These are phyloP conservation scores for Lentinula detonsa DNA, from an alignment of 768 basidiomycete species.

Conservation along the genomic window DNA sequence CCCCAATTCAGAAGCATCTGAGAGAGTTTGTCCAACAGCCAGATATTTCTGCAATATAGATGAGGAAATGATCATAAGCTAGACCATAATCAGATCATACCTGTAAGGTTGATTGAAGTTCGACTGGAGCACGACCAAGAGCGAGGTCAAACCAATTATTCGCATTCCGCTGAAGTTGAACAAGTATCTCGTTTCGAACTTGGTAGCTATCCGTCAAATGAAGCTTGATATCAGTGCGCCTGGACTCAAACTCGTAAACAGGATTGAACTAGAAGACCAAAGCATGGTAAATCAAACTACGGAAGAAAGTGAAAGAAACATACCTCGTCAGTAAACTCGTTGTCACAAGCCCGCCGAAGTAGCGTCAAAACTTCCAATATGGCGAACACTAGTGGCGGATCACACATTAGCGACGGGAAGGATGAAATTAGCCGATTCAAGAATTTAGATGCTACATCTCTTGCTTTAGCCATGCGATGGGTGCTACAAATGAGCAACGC, in stretches of 20 bases:
- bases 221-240: slow-evolving; percentile 66
- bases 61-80: slow-evolving; percentile 1
- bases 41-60: slow-evolving; percentile 73
- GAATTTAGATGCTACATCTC: slow-evolving; percentile 79
- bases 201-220: slow-evolving; percentile 83
- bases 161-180: slow-evolving; percentile 67
- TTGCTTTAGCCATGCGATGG: slow-evolving; percentile 74
- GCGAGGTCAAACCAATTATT: slow-evolving; percentile 84
- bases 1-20: slow-evolving; percentile 79
- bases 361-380: slow-evolving; percentile 91
- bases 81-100: slow-evolving; percentile 32
- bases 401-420: slow-evolving; percentile 94
- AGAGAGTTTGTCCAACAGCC: slow-evolving; percentile 59
- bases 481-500: slow-evolving; percentile 73
- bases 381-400: slow-evolving; percentile 78
- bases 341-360: slow-evolving; percentile 81
- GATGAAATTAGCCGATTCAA: slow-evolving; percentile 81
- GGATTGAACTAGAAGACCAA: slow-evolving; percentile 73
- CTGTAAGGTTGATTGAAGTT: slow-evolving; percentile 89
- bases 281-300: not conserved
- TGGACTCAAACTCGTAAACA: slow-evolving; percentile 75
- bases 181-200: slow-evolving; percentile 79
- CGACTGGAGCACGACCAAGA: slow-evolving; percentile 83
- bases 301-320: slow-evolving; percentile 8
- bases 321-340: slow-evolving; percentile 90